Evolutionary conservation across 129 eudicot species (phyloP).

Genomic region (Helianthus tuberosus): DNA sequence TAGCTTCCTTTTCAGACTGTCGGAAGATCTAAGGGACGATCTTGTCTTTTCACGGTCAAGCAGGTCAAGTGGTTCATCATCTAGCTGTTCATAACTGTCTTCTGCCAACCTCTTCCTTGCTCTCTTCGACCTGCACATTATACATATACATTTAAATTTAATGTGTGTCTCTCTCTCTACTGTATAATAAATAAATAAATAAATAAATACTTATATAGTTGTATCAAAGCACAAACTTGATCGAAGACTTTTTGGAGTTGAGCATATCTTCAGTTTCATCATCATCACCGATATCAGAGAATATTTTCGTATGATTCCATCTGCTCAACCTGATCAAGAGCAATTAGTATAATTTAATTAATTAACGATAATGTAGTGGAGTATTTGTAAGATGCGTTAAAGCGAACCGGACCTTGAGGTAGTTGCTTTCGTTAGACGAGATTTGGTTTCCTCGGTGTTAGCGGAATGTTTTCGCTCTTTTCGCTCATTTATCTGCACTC

Average conservation of each 20-base stretch:
- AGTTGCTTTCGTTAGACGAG: slow-evolving; percentile 78
- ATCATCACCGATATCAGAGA: slow-evolving; percentile 86
- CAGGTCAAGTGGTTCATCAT: slow-evolving; percentile 92
- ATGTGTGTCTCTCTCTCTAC: neutral
- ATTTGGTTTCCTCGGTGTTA: slow-evolving; percentile 53
- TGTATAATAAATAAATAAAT: neutral
- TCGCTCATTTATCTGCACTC: slow-evolving; percentile 80
- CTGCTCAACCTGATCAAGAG: slow-evolving; percentile 66
- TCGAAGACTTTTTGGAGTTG: slow-evolving; percentile 50
- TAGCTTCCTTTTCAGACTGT: slow-evolving; percentile 45
- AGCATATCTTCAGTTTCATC: slow-evolving; percentile 54
- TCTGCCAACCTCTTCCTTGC: slow-evolving; percentile 75
- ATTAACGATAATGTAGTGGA: neutral
- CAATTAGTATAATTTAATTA: neutral
- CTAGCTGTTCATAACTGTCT: slow-evolving; percentile 63
- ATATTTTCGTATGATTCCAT: slow-evolving; percentile 95
- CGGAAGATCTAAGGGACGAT: slow-evolving; percentile 72
- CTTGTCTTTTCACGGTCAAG: slow-evolving; percentile 81
- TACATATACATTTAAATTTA: neutral
- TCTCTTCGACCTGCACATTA: slow-evolving; percentile 65
- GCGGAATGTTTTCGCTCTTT: slow-evolving; percentile 67
- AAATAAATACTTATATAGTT: neutral
- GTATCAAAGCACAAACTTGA: slow-evolving; percentile 47
- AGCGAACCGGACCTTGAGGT: slow-evolving; percentile 70
- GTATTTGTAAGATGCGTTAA: neutral